Evolutionary conservation across 2,329 filamentous ascomycete genomes (phyloP).

Genomic region (Fusarium mexicanum): DNA sequence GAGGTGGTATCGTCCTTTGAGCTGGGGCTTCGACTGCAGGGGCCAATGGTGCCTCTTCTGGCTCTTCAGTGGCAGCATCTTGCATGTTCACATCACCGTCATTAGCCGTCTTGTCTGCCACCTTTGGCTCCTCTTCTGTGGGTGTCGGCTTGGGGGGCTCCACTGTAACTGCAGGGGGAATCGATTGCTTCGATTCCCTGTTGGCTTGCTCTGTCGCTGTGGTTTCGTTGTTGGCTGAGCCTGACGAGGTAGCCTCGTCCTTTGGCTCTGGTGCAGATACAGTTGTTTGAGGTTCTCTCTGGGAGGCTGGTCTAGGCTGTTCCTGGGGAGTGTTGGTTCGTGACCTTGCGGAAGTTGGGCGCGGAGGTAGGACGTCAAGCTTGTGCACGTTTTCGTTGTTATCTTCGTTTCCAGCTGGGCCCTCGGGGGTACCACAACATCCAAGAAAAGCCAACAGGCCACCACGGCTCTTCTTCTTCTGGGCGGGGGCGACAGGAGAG

Average conservation of each 20-base stretch:
- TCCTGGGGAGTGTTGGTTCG: slow-evolving; percentile 64
- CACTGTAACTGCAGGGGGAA: slow-evolving; percentile 51
- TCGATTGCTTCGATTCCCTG: slow-evolving; percentile 59
- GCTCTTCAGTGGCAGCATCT: slow-evolving; percentile 65
- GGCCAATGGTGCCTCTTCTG: slow-evolving; percentile 55
- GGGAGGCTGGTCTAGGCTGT: slow-evolving; percentile 56
- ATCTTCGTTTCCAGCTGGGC: slow-evolving; percentile 62
- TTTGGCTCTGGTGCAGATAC: slow-evolving; percentile 50
- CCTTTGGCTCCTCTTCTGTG: slow-evolving; percentile 39
- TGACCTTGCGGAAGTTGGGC: slow-evolving; percentile 64
- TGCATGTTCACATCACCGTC: slow-evolving; percentile 75
- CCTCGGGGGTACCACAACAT: slow-evolving; percentile 73
- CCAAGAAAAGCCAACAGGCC: slow-evolving; percentile 70
- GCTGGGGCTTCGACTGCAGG: slow-evolving; percentile 51
- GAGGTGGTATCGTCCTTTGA: slow-evolving; percentile 52
- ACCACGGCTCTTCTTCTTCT: slow-evolving; percentile 64
- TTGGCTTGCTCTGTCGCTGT: slow-evolving; percentile 53
- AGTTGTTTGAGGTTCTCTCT: slow-evolving; percentile 58
- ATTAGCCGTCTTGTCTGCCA: slow-evolving; percentile 52
- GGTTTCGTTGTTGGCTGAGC: slow-evolving; percentile 59
- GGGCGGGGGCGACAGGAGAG: slow-evolving; percentile 59
- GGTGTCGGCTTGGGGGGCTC: slow-evolving; percentile 53
- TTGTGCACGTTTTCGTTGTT: slow-evolving; percentile 67
- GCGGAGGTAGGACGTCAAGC: slow-evolving; percentile 64
- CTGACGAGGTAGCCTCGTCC: slow-evolving; percentile 58